Evolutionary conservation across 345 rosid genomes (phyloP).

Genomic region (Arabidopsis suecica): DNA sequence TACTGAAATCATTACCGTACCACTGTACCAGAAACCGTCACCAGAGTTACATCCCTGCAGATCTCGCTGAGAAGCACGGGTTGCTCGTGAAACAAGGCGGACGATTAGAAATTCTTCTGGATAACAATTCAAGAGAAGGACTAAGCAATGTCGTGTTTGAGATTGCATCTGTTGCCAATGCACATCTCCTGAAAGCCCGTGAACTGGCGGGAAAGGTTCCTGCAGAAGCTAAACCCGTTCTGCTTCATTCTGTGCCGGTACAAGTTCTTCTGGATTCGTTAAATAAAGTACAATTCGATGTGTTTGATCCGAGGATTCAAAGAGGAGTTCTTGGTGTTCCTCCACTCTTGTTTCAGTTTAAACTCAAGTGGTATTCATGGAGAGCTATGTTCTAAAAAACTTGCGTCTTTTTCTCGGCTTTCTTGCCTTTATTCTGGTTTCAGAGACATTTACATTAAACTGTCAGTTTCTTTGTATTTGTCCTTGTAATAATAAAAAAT

Average conservation of each 20-base stretch:
- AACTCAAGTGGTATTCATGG: slow-evolving; percentile 85
- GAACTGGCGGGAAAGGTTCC: slow-evolving; percentile 70
- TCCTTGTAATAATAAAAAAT: slow-evolving; percentile 36
- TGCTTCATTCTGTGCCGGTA: slow-evolving; percentile 79
- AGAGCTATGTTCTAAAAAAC: slow-evolving; percentile 56
- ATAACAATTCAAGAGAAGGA: slow-evolving; percentile 66
- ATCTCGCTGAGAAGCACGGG: slow-evolving; percentile 78
- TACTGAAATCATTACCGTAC: slow-evolving; percentile 79
- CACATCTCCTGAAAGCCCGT: slow-evolving; percentile 82
- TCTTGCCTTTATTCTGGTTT: background rate
- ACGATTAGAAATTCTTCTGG: slow-evolving; percentile 59
- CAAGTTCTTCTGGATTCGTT: slow-evolving; percentile 74
- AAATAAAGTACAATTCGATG: slow-evolving; percentile 71
- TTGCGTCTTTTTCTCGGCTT: background rate
- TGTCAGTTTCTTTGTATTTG: slow-evolving; percentile 12
- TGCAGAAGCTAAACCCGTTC: slow-evolving; percentile 69
- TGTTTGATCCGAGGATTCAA: slow-evolving; percentile 76
- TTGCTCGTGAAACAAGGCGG: slow-evolving; percentile 70
- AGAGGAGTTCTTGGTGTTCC: slow-evolving; percentile 79
- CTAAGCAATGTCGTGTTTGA: slow-evolving; percentile 73
- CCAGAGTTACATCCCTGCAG: slow-evolving; percentile 63
- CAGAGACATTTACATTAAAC: slow-evolving; percentile 13
- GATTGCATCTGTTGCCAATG: slow-evolving; percentile 87
- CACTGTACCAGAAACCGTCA: slow-evolving; percentile 80
- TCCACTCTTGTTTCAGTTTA: slow-evolving; percentile 80